phyloP scores from a whole-genome alignment of 1,284 basidiomycete species.

The Ustilago sp. region DNA sequence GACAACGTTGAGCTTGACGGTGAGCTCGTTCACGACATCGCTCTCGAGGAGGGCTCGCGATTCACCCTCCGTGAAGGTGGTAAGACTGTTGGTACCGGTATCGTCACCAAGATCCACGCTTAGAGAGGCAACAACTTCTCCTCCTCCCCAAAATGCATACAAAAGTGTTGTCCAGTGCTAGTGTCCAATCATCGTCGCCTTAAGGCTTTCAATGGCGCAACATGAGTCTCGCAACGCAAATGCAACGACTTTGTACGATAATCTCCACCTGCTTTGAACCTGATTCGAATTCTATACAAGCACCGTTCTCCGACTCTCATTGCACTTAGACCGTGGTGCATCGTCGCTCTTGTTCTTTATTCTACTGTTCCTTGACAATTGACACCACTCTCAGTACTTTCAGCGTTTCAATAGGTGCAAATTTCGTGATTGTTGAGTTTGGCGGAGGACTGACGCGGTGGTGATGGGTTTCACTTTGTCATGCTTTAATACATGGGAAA shows the following conservation, averaged over 20 bases:
- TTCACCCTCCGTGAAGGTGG: constrained; percentile 98
- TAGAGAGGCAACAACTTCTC: constrained; percentile 18
- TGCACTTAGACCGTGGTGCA: constrained; percentile 26
- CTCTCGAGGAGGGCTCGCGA: constrained; percentile 89
- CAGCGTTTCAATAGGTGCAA: background rate
- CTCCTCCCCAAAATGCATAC: constrained; percentile 19
- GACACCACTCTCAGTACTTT: constrained; percentile 34
- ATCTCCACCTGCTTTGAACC: constrained; percentile 10
- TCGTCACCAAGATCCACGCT: constrained; percentile 65
- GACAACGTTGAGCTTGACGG: constrained; percentile 96
- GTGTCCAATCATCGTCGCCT: background rate
- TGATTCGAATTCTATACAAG: constrained; percentile 16
- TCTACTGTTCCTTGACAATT: constrained; percentile 12
- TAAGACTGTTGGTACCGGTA: constrained; percentile 75
- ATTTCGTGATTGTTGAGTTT: background rate
- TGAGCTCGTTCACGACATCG: constrained; percentile 86
- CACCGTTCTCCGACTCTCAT: background rate
- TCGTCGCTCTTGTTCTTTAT: constrained; percentile 13
- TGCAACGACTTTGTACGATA: constrained; percentile 43
- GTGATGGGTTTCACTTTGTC: background rate
- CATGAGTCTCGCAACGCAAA: background rate
- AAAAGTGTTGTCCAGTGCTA: constrained; percentile 2
- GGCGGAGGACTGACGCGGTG: background rate
- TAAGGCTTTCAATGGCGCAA: background rate
- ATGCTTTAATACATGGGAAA: constrained; percentile 37